Conservation (phyloP, 1,284 basidiomycete genomes). For the Schizophyllum amplum region DNA sequence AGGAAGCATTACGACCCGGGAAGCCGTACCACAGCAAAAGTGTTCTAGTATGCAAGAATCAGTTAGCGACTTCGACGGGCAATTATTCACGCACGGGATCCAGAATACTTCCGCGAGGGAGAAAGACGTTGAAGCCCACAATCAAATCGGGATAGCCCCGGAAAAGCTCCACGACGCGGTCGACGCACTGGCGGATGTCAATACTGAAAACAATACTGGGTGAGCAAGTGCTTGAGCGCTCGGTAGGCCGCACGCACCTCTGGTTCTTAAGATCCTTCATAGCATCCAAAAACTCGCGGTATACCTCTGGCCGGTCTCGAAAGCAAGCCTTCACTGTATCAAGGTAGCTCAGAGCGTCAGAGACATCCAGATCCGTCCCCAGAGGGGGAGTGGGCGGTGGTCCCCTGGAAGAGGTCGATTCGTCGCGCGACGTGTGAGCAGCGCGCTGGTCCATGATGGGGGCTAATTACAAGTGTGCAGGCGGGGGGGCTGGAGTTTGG, state of each 20-base stretch:
- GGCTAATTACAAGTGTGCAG: too few species aligned
- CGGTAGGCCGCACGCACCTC: constrained; percentile 42
- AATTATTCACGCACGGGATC: neutral
- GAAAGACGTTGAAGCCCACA: constrained; percentile 97
- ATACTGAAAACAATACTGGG: constrained; percentile 55
- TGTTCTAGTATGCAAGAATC: too few species aligned
- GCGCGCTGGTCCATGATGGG: too few species aligned
- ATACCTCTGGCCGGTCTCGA: constrained; percentile 81
- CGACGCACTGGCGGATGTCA: constrained; percentile 95
- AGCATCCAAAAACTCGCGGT: constrained; percentile 92
- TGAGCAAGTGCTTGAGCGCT: constrained; percentile 6
- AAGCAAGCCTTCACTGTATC: constrained; percentile 92
- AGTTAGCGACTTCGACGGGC: neutral
- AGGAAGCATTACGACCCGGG: too few species aligned
- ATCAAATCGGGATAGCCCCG: constrained; percentile 87
- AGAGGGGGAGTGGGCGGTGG: neutral
- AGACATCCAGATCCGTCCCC: constrained; percentile 60
- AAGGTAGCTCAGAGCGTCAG: constrained; percentile 90
- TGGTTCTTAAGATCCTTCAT: constrained; percentile 98
- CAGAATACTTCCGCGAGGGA: constrained; percentile 38
- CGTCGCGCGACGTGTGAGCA: neutral
- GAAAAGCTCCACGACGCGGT: constrained; percentile 90
- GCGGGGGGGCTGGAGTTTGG: too few species aligned
- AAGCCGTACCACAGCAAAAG: neutral
- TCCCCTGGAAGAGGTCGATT: neutral